These are phyloP conservation scores for Chlorella sp. DNA, from an alignment of 139 green algal species.

Conservation along the genomic window DNA sequence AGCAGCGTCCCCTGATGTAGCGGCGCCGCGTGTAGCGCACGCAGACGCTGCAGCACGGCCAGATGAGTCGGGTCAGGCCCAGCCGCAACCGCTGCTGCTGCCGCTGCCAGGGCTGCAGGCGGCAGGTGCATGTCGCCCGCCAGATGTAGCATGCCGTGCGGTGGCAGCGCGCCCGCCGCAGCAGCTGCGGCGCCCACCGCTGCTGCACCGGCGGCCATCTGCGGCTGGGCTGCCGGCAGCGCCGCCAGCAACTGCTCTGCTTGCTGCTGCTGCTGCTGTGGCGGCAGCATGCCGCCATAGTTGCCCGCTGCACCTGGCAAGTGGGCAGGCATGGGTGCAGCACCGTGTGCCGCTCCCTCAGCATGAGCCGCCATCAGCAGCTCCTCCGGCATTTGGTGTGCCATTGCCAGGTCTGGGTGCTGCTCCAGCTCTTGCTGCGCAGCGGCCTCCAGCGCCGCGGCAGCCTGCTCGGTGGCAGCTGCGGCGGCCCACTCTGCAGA, in stretches of 20 bases:
- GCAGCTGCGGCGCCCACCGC: too few relatives aligned
- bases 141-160: not conserved
- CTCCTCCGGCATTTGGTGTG: not conserved
- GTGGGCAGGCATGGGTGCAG: not conserved
- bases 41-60: not conserved
- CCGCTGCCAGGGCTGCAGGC: not conserved
- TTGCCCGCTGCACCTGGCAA: not conserved
- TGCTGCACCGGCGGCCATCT: not conserved
- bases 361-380: not conserved
- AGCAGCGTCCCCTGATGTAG: too few relatives aligned
- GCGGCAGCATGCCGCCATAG: not conserved
- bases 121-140: not conserved
- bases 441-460: not conserved
- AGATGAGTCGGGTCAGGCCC: not conserved
- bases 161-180: not conserved
- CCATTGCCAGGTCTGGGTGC: not conserved
- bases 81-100: not conserved
- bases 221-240: not conserved
- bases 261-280: not conserved
- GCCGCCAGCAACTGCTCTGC: not conserved
- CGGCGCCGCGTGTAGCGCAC: not conserved
- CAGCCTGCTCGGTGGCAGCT: not conserved
- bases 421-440: not conserved
- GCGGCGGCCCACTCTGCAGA: constrained; percentile 11
- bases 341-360: not conserved